Percentiles rank a stretch among this genome's conserved stretches.
These are phyloP conservation scores for Mimosa bimucronata DNA, from an alignment of 306 rosid genomes.

Conservation along the genomic window DNA sequence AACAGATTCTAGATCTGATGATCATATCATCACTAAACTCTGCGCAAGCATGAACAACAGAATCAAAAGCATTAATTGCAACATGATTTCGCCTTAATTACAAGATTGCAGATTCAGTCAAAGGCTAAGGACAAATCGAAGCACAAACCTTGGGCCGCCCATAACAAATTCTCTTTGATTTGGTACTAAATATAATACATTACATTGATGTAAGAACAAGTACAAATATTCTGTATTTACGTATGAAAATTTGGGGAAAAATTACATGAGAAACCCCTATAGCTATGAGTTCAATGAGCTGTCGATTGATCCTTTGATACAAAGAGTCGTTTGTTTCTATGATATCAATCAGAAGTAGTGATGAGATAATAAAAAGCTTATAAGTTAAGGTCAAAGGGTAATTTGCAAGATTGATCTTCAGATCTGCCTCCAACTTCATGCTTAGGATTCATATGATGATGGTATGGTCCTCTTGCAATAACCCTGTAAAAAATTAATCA, in stretches of 20 bases:
- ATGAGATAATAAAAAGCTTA: conserved; percentile 4
- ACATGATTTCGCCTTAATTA: background rate
- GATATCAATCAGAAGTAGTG: background rate
- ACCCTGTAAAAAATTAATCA: conserved; percentile 46
- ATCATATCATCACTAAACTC: background rate
- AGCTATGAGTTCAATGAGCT: background rate
- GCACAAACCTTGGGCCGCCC: background rate
- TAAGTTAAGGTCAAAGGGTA: conserved; percentile 50
- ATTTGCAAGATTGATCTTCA: conserved; percentile 35
- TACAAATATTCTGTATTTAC: background rate
- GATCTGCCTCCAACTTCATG: conserved; percentile 23
- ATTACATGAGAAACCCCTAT: background rate
- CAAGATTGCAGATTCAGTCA: background rate
- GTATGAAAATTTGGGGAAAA: background rate
- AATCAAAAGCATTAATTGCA: background rate
- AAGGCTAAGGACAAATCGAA: background rate
- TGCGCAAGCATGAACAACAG: background rate
- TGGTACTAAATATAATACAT: background rate
- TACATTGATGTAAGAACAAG: background rate
- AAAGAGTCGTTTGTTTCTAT: background rate
- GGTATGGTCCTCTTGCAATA: conserved; percentile 56
- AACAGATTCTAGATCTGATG: background rate
- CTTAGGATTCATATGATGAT: conserved; percentile 50
- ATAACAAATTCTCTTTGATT: background rate
- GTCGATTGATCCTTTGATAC: background rate